Conservation (phyloP, 371 early-diverging fungal genomes). For the Lichtheimia corymbifera region DNA sequence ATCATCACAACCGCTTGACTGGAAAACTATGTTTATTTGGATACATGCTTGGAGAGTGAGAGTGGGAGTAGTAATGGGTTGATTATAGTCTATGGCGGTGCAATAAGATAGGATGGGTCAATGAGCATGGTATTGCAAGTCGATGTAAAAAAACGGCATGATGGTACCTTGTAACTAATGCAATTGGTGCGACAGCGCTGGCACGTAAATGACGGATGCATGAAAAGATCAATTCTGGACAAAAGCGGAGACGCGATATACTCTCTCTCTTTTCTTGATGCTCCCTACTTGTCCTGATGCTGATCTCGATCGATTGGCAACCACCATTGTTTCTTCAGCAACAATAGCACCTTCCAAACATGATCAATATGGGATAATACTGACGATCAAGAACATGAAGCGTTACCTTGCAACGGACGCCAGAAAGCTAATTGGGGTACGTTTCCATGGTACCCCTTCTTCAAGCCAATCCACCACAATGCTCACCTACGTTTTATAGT, state of each 20-base stretch:
- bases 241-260: background rate
- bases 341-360: background rate
- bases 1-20: background rate
- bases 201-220: too few species aligned
- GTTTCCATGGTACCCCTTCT: too few species aligned
- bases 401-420: slow-evolving; percentile 19
- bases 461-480: background rate
- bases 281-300: slow-evolving; percentile 12
- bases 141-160: too few species aligned
- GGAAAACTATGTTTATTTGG: background rate
- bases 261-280: background rate
- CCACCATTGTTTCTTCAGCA: background rate
- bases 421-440: slow-evolving; percentile 20
- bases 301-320: slow-evolving; percentile 11
- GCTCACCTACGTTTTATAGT: slow-evolving; percentile 12
- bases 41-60: too few species aligned
- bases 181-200: too few species aligned
- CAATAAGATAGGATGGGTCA: too few species aligned
- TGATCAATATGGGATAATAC: slow-evolving; percentile 8
- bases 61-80: too few species aligned
- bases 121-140: too few species aligned
- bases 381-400: slow-evolving; percentile 17
- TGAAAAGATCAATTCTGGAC: too few species aligned
- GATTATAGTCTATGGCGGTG: too few species aligned
- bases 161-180: too few species aligned